phyloP scores from a whole-genome alignment of 805 yeast genomes.

The Metschnikowia amazonensis region DNA sequence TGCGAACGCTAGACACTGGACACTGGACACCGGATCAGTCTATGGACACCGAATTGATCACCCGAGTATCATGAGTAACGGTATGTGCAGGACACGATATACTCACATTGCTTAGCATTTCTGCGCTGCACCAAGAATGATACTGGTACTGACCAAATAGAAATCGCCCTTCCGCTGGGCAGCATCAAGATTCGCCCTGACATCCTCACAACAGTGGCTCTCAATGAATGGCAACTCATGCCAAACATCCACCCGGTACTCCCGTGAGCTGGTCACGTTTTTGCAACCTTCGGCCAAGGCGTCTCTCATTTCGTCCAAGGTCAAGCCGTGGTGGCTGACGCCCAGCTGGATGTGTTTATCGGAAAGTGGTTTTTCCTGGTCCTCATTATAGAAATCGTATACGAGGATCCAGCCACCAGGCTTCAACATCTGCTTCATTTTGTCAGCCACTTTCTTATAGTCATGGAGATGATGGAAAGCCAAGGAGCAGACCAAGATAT shows the following conservation, averaged over 20 bases:
- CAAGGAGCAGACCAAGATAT: constrained; percentile 33
- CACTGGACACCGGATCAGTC: too few relatives aligned
- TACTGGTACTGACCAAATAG: constrained; percentile 18
- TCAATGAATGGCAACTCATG: constrained; percentile 22
- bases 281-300: constrained; percentile 6
- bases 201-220: constrained; percentile 21
- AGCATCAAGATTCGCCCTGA: constrained; percentile 12
- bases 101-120: neutral
- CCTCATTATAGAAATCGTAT: constrained; percentile 38
- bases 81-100: too few relatives aligned
- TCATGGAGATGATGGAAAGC: constrained; percentile 39
- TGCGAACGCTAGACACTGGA: too few relatives aligned
- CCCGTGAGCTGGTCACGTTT: constrained; percentile 23
- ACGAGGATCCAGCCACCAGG: constrained; percentile 34
- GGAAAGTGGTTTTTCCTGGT: neutral
- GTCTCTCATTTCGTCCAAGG: constrained; percentile 1
- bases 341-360: neutral
- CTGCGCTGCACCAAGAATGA: constrained; percentile 30
- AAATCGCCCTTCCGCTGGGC: constrained; percentile 10
- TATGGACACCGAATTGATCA: too few relatives aligned
- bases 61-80: too few relatives aligned
- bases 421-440: constrained; percentile 30
- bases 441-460: constrained; percentile 26
- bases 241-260: constrained; percentile 22
- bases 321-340: constrained; percentile 9